Percentiles rank a stretch among this genome's conserved stretches.
phyloP scores from a whole-genome alignment of 305 asterid genomes.

The Fraxinus dipetala region DNA sequence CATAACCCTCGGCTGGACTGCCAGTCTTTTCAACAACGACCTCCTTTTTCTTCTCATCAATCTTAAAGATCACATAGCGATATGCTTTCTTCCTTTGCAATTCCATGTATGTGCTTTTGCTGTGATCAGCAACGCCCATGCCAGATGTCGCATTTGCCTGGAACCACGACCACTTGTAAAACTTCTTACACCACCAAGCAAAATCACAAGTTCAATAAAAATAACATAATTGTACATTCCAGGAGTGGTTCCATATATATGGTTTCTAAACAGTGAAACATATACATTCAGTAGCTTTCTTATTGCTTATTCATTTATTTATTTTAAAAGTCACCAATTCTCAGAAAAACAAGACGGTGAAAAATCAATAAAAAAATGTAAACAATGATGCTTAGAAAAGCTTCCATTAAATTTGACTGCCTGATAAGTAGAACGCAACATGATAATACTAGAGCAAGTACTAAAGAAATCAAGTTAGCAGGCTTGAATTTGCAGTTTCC shows the following conservation, averaged over 20 bases:
- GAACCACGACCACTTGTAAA: background rate
- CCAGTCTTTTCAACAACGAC: background rate
- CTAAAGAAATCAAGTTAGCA: background rate
- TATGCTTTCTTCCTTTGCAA: background rate
- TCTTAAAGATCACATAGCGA: background rate
- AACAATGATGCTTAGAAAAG: background rate
- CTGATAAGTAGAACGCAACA: background rate
- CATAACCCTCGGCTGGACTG: background rate
- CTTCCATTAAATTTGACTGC: background rate
- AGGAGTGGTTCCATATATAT: background rate
- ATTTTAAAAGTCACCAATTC: background rate
- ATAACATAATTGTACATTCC: background rate
- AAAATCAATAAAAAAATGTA: background rate
- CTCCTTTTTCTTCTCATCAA: conserved; percentile 2
- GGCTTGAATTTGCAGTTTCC: background rate
- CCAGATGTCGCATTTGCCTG: background rate
- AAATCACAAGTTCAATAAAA: background rate
- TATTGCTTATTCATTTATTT: background rate
- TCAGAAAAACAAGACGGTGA: background rate
- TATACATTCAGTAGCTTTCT: background rate
- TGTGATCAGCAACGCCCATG: conserved; percentile 6
- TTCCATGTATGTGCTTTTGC: conserved; percentile 1
- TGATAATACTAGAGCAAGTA: no score
- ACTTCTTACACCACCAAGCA: background rate
- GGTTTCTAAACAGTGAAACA: background rate